phyloP scores from a whole-genome alignment of 73 alveolate genomes.

The Durusdinium trenchii region DNA sequence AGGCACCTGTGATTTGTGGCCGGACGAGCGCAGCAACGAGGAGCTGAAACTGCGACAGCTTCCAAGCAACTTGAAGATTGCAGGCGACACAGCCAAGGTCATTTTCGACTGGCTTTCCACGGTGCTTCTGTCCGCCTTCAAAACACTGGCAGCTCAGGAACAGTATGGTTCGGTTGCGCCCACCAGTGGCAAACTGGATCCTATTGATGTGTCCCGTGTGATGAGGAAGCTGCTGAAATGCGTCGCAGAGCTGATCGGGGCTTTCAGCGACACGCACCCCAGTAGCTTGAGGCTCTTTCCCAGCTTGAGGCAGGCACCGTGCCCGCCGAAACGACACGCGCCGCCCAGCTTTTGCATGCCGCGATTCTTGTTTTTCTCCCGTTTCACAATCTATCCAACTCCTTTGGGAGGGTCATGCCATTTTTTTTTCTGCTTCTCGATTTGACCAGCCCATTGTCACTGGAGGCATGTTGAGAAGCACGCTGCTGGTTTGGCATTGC shows the following conservation, averaged over 20 bases:
- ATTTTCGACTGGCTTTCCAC: slow-evolving; percentile 53
- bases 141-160: slow-evolving; percentile 56
- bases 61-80: slow-evolving; percentile 56
- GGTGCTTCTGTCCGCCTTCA: slow-evolving; percentile 44
- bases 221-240: slow-evolving; percentile 83
- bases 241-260: slow-evolving; percentile 64
- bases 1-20: slow-evolving; percentile 85
- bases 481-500: slow-evolving; percentile 54
- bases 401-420: not conserved
- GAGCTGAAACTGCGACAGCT: slow-evolving; percentile 57
- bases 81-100: slow-evolving; percentile 58
- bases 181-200: slow-evolving; percentile 70
- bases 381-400: not conserved
- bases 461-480: slow-evolving; percentile 67
- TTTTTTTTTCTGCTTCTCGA: not conserved
- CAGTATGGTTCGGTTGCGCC: slow-evolving; percentile 52
- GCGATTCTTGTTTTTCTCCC: not conserved
- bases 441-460: too few species aligned
- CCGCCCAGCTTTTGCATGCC: not conserved
- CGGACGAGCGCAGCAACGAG: slow-evolving; percentile 63
- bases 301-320: slow-evolving; percentile 71
- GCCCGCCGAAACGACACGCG: not conserved
- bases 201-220: slow-evolving; percentile 68
- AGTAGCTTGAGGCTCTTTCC: slow-evolving; percentile 88
- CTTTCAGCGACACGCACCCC: slow-evolving; percentile 71